A percentile compares a stretch with the other conserved stretches of the same genome.
These are phyloP conservation scores for Diaporthe citrichinensis DNA, from an alignment of 2,329 filamentous ascomycete genomes.

Conservation along the genomic window DNA sequence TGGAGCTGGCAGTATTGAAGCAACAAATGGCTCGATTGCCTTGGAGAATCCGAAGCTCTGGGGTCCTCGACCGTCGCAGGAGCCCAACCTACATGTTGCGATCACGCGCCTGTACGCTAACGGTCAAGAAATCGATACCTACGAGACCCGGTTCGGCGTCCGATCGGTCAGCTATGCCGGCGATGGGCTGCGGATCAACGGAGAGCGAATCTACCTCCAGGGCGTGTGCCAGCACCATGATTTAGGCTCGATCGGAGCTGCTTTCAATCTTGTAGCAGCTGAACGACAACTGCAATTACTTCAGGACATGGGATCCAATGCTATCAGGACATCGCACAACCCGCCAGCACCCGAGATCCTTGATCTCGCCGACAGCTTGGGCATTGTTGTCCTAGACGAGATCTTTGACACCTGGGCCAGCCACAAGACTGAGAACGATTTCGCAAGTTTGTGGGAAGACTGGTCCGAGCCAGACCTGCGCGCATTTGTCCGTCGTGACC, in stretches of 20 bases:
- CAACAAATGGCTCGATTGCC: constrained; percentile 42
- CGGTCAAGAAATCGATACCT: constrained; percentile 54
- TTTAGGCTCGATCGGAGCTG: constrained; percentile 63
- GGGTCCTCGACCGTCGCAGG: constrained; percentile 20
- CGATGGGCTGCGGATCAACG: constrained; percentile 61
- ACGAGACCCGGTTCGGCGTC: constrained; percentile 66
- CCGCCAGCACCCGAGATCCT: constrained; percentile 65
- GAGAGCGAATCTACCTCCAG: constrained; percentile 58
- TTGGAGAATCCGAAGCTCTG: constrained; percentile 50
- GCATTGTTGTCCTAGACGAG: constrained; percentile 67
- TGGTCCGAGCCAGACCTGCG: constrained; percentile 69
- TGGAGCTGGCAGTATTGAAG: background rate
- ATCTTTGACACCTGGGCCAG: constrained; percentile 65
- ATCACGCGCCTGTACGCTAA: constrained; percentile 55
- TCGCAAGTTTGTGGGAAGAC: constrained; percentile 65
- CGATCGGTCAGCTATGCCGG: constrained; percentile 57
- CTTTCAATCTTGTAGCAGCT: constrained; percentile 64
- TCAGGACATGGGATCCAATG: constrained; percentile 64
- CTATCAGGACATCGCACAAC: constrained; percentile 67
- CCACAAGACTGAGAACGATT: constrained; percentile 62
- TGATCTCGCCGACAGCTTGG: constrained; percentile 63
- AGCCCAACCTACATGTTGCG: constrained; percentile 61
- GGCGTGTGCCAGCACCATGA: constrained; percentile 67
- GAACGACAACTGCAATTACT: constrained; percentile 65
- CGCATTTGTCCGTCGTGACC: constrained; percentile 64